These are phyloP conservation scores for Dictyostelium discoideum DNA, from an alignment of 78 protist species.

Conservation along the genomic window DNA sequence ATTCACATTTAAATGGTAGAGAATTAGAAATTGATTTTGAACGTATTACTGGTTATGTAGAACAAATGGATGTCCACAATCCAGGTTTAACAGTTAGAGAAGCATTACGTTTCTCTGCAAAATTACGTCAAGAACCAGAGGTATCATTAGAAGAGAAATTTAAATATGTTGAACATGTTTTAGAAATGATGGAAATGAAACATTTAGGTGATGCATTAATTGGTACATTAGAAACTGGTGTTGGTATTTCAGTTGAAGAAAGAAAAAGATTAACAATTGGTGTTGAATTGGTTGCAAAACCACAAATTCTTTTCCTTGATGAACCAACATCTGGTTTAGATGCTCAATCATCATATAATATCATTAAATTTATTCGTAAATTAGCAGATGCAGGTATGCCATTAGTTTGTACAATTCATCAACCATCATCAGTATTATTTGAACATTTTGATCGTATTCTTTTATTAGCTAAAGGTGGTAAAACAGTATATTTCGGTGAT, in stretches of 20 bases:
- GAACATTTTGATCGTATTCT: conserved; percentile 74
- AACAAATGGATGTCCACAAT: conserved; percentile 79
- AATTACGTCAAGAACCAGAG: conserved; percentile 44
- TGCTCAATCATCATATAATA: conserved; percentile 74
- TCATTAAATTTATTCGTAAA: conserved; percentile 60
- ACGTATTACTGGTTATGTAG: conserved; percentile 80
- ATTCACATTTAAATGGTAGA: conserved; percentile 82
- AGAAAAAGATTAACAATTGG: conserved; percentile 82
- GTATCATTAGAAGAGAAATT: conserved; percentile 50
- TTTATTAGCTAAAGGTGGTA: conserved; percentile 78
- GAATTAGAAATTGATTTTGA: conserved; percentile 67
- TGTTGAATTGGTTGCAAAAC: conserved; percentile 78
- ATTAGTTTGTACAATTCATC: conserved; percentile 75
- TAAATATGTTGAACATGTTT: conserved; percentile 47
- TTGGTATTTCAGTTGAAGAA: conserved; percentile 74
- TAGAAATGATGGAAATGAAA: conserved; percentile 79
- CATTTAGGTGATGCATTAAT: conserved; percentile 78
- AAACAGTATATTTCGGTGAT: conserved; percentile 81
- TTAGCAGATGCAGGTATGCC: conserved; percentile 81
- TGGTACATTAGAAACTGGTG: conserved; percentile 69
- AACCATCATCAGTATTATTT: conserved; percentile 78
- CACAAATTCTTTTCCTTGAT: conserved; percentile 41
- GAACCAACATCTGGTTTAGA: conserved; percentile 69
- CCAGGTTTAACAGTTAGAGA: conserved; percentile 73
- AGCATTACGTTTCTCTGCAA: conserved; percentile 62